These are phyloP conservation scores for Cladosporium austrohemisphaericum DNA, from an alignment of 2,329 filamentous ascomycete species.

Conservation along the genomic window DNA sequence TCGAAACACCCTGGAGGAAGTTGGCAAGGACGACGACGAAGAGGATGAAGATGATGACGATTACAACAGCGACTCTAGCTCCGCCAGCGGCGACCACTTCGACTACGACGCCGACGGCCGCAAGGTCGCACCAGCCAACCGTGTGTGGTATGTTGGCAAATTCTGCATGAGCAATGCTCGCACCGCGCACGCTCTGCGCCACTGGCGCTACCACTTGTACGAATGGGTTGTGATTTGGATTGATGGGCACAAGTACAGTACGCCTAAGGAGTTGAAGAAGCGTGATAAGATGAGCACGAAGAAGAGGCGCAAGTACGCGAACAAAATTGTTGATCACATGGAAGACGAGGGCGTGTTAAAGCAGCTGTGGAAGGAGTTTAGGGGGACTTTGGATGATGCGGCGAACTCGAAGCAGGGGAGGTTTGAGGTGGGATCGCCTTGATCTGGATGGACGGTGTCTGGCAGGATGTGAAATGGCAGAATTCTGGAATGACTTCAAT, in stretches of 20 bases:
- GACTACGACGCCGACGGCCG: constrained; percentile 49
- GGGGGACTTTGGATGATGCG: constrained; percentile 57
- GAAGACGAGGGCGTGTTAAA: constrained; percentile 55
- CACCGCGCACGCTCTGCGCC: constrained; percentile 66
- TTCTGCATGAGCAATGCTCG: constrained; percentile 63
- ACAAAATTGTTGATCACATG: constrained; percentile 64
- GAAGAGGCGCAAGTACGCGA: constrained; percentile 58
- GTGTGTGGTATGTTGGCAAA: constrained; percentile 52
- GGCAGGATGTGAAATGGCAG: too few relatives aligned
- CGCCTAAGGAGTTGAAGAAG: constrained; percentile 55
- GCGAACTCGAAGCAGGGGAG: constrained; percentile 44
- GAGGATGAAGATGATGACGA: constrained; percentile 39
- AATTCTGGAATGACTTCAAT: too few relatives aligned
- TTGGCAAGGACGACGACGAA: constrained; percentile 55
- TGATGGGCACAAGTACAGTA: constrained; percentile 54
- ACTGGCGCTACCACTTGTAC: constrained; percentile 74
- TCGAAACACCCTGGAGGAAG: constrained; percentile 60
- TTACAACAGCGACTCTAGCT: constrained; percentile 34
- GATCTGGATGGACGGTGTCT: background rate
- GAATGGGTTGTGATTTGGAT: constrained; percentile 66
- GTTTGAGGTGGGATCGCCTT: constrained; percentile 7
- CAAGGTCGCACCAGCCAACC: constrained; percentile 42
- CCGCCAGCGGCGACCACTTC: constrained; percentile 30
- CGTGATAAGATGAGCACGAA: constrained; percentile 59
- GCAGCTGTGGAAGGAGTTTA: constrained; percentile 63